These are phyloP conservation scores for Trichoderma gamsii DNA, from an alignment of 495 filamentous ascomycete species.

Conservation along the genomic window DNA sequence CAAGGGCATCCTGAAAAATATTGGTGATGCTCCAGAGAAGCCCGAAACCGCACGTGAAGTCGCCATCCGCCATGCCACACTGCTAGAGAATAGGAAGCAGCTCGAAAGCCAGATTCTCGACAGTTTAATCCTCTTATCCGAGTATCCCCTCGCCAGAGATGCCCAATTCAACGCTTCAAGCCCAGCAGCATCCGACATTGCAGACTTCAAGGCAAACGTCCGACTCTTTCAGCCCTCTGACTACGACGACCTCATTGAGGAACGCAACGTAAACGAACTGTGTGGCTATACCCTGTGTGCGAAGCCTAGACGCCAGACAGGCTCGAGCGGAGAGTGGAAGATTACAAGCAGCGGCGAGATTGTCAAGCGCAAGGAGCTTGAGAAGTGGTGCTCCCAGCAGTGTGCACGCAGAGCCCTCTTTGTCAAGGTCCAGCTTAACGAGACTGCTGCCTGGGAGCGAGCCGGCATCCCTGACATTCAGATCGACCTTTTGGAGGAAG, in stretches of 20 bases:
- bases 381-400: conserved; percentile 79
- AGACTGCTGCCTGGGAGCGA: conserved; percentile 72
- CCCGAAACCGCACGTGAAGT: conserved; percentile 44
- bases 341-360: conserved; percentile 41
- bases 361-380: conserved; percentile 57
- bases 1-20: conserved; percentile 55
- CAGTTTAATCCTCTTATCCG: conserved; percentile 61
- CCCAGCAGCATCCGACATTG: conserved; percentile 45
- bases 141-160: conserved; percentile 55
- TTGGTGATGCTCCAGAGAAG: conserved; percentile 1
- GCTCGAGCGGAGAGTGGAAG: conserved; percentile 43
- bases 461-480: conserved; percentile 38
- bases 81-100: conserved; percentile 70
- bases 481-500: conserved; percentile 53
- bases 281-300: conserved; percentile 84
- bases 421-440: conserved; percentile 76
- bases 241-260: conserved; percentile 78
- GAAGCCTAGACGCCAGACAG: conserved; percentile 40
- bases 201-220: conserved; percentile 52
- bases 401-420: conserved; percentile 77
- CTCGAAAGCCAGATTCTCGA: conserved; percentile 50
- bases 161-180: conserved; percentile 48
- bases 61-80: conserved; percentile 72
- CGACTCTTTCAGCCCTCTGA: conserved; percentile 73
- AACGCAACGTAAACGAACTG: conserved; percentile 69